These are phyloP conservation scores for Macrolepiota albuminosa DNA, from an alignment of 768 basidiomycete species.

Conservation along the genomic window DNA sequence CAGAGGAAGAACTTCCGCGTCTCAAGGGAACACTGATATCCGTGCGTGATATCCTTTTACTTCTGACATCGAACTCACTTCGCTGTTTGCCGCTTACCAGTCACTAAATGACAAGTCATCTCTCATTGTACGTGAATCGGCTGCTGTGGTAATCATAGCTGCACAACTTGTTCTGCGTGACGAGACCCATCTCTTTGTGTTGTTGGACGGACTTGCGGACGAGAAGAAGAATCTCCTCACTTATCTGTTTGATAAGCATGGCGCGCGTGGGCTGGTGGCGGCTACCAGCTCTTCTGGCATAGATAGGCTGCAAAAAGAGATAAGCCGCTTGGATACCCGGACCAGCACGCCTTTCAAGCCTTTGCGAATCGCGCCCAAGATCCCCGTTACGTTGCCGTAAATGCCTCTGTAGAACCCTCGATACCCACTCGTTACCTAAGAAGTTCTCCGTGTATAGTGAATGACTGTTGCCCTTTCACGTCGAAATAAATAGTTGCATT, in stretches of 20 bases:
- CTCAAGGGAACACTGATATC: slow-evolving; percentile 65
- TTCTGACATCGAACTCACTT: neutral
- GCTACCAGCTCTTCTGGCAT: slow-evolving; percentile 43
- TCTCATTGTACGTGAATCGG: slow-evolving; percentile 79
- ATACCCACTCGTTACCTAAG: neutral
- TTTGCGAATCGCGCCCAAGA: neutral
- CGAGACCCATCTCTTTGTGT: slow-evolving; percentile 75
- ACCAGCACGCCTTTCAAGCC: slow-evolving; percentile 65
- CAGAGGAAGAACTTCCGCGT: slow-evolving; percentile 84
- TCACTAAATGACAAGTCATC: slow-evolving; percentile 68
- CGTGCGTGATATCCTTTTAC: slow-evolving; percentile 35
- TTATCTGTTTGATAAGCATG: slow-evolving; percentile 87
- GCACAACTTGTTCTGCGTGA: slow-evolving; percentile 80
- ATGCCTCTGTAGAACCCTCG: neutral
- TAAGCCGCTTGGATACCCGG: slow-evolving; percentile 73
- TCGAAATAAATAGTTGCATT: slow-evolving; percentile 4
- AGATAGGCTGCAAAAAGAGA: slow-evolving; percentile 74
- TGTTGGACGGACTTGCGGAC: slow-evolving; percentile 79
- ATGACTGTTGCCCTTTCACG: neutral
- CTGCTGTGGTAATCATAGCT: slow-evolving; percentile 77
- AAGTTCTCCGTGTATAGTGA: slow-evolving; percentile 1
- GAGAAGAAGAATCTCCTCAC: slow-evolving; percentile 89
- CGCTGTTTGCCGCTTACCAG: slow-evolving; percentile 26
- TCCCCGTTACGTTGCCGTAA: neutral
- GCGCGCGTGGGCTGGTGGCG: slow-evolving; percentile 48